Evolutionary conservation across 2,329 filamentous ascomycete genomes (phyloP).

Genomic region (Penicillium sp.): DNA sequence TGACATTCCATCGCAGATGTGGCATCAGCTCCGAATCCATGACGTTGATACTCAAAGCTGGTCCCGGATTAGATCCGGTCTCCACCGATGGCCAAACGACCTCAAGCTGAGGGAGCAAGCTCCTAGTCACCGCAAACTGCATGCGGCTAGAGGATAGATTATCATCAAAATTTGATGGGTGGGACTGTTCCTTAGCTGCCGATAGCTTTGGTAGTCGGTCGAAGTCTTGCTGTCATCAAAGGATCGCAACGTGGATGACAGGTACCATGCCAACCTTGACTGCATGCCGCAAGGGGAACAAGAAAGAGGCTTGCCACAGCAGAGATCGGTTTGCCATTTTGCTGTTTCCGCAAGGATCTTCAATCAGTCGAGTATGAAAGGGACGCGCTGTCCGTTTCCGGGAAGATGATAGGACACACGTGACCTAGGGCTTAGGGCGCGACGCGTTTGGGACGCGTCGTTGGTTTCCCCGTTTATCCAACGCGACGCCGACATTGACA

Average conservation of each 20-base stretch:
- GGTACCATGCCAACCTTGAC: constrained; percentile 9
- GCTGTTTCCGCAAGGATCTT: no score
- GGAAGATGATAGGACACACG: constrained; percentile 12
- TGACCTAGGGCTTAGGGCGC: constrained; percentile 27
- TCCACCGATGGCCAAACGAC: no score
- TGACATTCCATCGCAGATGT: neutral
- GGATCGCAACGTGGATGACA: constrained; percentile 7
- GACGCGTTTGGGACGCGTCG: constrained; percentile 26
- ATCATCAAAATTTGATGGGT: neutral
- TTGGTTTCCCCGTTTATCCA: constrained; percentile 4
- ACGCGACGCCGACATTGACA: no score
- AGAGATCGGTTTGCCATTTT: no score
- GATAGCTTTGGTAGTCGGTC: neutral
- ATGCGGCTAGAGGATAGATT: neutral
- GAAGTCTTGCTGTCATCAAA: constrained; percentile 20
- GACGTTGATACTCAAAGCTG: constrained; percentile 9
- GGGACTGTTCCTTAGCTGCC: neutral
- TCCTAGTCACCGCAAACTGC: no score
- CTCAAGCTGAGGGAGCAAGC: no score
- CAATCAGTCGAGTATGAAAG: neutral
- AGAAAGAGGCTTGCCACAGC: neutral
- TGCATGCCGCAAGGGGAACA: constrained; percentile 15
- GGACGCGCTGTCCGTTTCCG: constrained; percentile 14
- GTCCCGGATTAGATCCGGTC: constrained; percentile 1
- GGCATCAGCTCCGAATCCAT: constrained; percentile 10